Base-by-base conservation (phyloP, 805 yeast genomes). In the Yarrowia keelungensis region DNA sequence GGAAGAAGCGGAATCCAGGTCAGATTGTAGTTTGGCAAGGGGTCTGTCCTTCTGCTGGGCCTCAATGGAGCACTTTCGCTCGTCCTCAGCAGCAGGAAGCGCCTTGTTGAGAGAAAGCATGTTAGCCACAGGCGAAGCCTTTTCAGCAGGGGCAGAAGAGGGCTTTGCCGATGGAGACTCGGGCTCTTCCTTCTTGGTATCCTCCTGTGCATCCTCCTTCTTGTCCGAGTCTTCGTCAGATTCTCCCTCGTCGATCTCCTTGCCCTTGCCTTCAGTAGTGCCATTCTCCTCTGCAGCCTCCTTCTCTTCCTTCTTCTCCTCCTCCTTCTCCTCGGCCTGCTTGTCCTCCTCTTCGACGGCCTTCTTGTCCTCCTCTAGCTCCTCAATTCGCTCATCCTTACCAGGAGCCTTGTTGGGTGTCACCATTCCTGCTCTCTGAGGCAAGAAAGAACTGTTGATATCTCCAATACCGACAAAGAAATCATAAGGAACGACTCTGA, bases 401-500 rank as follows among this genome's bases (percentile, higher is more conserved):
- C 41, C 69, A 4, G 68, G 69, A 19, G 49, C 69, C 61, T 69
- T 64, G 16, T 68, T 73, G 8, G 80, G 76, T 5, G 73, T 74
- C 12, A 74, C 64, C 50, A 77, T 70, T 14, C 79, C 79, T 5
- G 71, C 66, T 71, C 92, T 91, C 74, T 91, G 88, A 0, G 99
- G 98, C 69, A 95, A 80, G 75, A 92, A 92, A 72, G 92, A 89
- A 22, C 97, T 91, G 75, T 95, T 95, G 75, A 95, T 95, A 80
- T 95, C 99, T 38, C 99, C 99, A 69, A 94, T 92, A 11, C 98
- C 98, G 45, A 93, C 97, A 74, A 95, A 95, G 74, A 95, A 95
- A 76, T 91, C 97, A 77, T 92, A 95, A 0, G 99, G 99, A 1
- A 92, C 89, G 5, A 94, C 98, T 78, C 94, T 91, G 69, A 95